A percentile compares a stretch with the other conserved stretches of the same genome.
phyloP scores from a whole-genome alignment of 1,284 basidiomycete species.

The Termitomyces sp. region DNA sequence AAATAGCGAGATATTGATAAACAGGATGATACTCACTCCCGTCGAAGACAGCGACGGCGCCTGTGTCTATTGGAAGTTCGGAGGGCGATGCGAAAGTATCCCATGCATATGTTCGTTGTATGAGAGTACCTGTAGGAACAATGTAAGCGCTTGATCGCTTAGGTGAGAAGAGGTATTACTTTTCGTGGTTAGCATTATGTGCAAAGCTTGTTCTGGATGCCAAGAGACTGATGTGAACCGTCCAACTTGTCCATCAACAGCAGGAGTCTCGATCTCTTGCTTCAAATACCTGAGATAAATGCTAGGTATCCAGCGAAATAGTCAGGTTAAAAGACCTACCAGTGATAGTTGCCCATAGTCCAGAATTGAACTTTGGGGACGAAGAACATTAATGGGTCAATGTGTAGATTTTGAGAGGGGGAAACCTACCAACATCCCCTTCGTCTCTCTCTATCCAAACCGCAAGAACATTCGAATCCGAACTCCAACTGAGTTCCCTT shows the following conservation, averaged over 20 bases:
- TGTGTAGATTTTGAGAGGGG: neutral
- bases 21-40: constrained; percentile 54
- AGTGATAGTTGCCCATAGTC: constrained; percentile 95
- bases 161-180: constrained; percentile 32
- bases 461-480: constrained; percentile 82
- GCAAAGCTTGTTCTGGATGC: constrained; percentile 82
- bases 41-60: constrained; percentile 88
- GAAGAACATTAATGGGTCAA: neutral
- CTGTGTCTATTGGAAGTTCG: constrained; percentile 72
- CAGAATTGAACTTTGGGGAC: constrained; percentile 77
- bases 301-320: constrained; percentile 2
- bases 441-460: constrained; percentile 76
- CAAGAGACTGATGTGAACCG: constrained; percentile 72
- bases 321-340: constrained; percentile 40
- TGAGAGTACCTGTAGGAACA: constrained; percentile 39
- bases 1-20: neutral
- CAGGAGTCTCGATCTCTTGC: constrained; percentile 67
- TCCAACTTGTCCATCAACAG: constrained; percentile 23
- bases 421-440: constrained; percentile 58
- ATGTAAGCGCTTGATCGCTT: neutral
- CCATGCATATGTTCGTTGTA: constrained; percentile 71
- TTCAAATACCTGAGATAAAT: constrained; percentile 73
- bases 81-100: constrained; percentile 67
- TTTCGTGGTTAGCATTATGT: constrained; percentile 64
- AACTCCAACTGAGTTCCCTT: constrained; percentile 81